phyloP scores from a whole-genome alignment of 202 grass and related monocot species.

The Digitaria exilis region DNA sequence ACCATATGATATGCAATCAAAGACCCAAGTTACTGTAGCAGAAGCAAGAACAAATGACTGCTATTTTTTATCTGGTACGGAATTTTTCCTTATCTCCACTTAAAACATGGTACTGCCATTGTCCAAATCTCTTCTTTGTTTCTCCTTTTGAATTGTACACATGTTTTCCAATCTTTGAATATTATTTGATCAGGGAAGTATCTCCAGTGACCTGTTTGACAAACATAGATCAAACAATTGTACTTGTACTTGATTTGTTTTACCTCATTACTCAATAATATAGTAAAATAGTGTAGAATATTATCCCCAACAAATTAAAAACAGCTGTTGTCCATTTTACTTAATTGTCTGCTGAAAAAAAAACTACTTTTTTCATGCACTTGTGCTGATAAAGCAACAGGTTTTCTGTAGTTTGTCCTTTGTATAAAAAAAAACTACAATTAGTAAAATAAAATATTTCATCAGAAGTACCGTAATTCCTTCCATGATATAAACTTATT shows the following conservation, averaged over 20 bases:
- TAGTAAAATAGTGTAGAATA: background rate
- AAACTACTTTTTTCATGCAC: background rate
- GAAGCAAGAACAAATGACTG: background rate
- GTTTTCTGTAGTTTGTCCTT: background rate
- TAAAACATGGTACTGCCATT: background rate
- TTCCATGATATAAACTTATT: background rate
- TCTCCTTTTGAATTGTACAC: background rate
- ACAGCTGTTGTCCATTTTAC: background rate
- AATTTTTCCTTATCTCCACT: background rate
- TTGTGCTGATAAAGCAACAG: background rate
- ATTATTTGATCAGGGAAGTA: background rate
- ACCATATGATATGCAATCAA: background rate
- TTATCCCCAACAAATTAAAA: too few species aligned
- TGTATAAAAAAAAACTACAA: background rate
- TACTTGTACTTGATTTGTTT: too few species aligned
- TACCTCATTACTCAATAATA: background rate
- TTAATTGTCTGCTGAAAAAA: background rate
- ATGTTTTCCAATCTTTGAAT: background rate
- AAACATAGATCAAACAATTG: background rate
- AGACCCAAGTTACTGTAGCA: background rate
- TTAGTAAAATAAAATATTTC: background rate
- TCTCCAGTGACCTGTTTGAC: background rate
- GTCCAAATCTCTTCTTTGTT: background rate
- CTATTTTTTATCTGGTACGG: constrained; percentile 6
- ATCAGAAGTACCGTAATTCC: background rate